These are phyloP conservation scores for Neurospora terricola DNA, from an alignment of 495 filamentous ascomycete genomes.

Conservation along the genomic window DNA sequence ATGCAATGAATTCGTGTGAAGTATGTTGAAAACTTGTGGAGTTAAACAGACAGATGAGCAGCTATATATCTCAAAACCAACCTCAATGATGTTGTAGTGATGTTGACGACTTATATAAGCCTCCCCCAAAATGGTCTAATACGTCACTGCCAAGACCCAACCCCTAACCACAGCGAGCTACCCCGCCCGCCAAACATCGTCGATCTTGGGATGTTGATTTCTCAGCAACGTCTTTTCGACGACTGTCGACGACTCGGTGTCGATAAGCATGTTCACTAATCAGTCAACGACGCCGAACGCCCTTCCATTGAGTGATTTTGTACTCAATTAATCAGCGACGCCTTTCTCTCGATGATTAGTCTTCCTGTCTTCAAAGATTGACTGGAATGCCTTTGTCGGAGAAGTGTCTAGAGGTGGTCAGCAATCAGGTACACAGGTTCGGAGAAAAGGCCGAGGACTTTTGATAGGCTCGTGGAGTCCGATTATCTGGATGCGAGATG, in stretches of 20 bases:
- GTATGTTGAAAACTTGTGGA: not conserved
- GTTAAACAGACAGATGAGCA: not conserved
- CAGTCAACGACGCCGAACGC: not conserved
- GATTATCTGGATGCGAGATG: not conserved
- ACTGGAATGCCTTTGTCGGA: too few relatives aligned
- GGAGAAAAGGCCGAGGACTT: not conserved
- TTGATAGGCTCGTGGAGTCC: not conserved
- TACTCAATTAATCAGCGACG: not conserved
- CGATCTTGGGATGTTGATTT: not conserved
- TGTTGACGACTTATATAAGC: not conserved
- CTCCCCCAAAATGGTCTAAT: not conserved
- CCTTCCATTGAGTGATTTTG: not conserved
- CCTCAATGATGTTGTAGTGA: not conserved
- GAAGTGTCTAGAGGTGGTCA: not conserved
- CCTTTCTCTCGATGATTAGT: not conserved
- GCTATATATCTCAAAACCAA: not conserved
- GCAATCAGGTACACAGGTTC: not conserved
- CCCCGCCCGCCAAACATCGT: not conserved
- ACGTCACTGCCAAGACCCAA: not conserved
- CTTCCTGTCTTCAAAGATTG: too few relatives aligned
- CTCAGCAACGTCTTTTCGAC: not conserved
- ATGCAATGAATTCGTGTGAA: not conserved
- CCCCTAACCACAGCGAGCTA: not conserved
- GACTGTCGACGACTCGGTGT: not conserved
- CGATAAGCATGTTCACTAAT: not conserved